Percentiles rank a stretch among this genome's conserved stretches.
Evolutionary conservation across 1,139 yeast species (phyloP).

Genomic region (Schwanniomyces etchellsii): DNA sequence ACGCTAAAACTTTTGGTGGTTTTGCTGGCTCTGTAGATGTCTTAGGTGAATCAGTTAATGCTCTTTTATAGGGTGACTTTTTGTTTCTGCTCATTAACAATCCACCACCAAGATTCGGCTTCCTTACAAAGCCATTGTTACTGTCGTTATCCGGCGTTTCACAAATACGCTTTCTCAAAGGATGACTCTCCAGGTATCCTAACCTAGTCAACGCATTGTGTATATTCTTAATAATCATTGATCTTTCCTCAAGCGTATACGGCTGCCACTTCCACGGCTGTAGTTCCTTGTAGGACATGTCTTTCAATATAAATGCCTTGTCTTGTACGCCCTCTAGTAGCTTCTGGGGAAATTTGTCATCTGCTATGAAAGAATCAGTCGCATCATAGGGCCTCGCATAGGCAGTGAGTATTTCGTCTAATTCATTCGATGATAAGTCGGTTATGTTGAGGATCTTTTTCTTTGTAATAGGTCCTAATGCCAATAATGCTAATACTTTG

Average conservation of each 20-base stretch:
- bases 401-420: conserved; percentile 8
- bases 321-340: conserved; percentile 2
- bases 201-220: conserved; percentile 37
- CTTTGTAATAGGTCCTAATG: conserved; percentile 35
- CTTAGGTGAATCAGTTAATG: conserved; percentile 14
- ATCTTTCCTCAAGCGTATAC: conserved; percentile 30
- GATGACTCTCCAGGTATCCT: conserved; percentile 43
- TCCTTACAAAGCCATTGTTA: conserved; percentile 7
- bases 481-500: conserved; percentile 30
- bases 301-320: conserved; percentile 26
- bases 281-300: conserved; percentile 37
- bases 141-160: conserved; percentile 11
- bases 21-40: conserved; percentile 1
- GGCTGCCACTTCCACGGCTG: conserved; percentile 34
- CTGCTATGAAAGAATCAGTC: conserved; percentile 26
- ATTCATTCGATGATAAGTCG: conserved; percentile 5
- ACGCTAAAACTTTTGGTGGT: conserved; percentile 2
- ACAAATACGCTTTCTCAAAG: conserved; percentile 32
- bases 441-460: conserved; percentile 10
- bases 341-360: conserved; percentile 26
- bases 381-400: conserved; percentile 28
- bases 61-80: conserved; percentile 11
- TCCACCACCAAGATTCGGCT: conserved; percentile 18
- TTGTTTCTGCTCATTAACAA: conserved; percentile 9
- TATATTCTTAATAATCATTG: conserved; percentile 26